A percentile compares a stretch with the other conserved stretches of the same genome.
These are phyloP conservation scores for Pseudomassariella vexata DNA, from an alignment of 2,329 filamentous ascomycete species.

Conservation along the genomic window DNA sequence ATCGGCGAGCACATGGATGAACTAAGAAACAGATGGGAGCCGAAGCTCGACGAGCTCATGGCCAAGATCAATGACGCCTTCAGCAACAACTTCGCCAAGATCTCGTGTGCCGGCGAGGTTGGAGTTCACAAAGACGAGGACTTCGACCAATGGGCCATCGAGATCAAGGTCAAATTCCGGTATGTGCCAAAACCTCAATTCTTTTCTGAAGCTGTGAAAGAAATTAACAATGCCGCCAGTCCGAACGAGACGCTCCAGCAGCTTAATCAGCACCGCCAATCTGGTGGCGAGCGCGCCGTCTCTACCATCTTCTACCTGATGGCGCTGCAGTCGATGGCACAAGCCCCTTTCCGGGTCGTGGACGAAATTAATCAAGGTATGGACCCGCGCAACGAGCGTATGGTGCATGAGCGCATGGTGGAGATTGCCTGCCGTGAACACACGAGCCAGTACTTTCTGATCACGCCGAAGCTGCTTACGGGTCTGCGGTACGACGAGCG, in stretches of 20 bases:
- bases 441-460: constrained; percentile 86
- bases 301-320: constrained; percentile 99
- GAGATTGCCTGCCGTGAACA: constrained; percentile 88
- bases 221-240: constrained; percentile 30
- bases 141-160: constrained; percentile 89
- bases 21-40: constrained; percentile 74
- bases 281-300: constrained; percentile 90
- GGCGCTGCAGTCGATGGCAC: constrained; percentile 89
- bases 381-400: constrained; percentile 96
- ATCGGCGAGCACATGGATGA: constrained; percentile 55
- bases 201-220: not conserved
- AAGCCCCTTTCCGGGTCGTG: constrained; percentile 93
- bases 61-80: constrained; percentile 84
- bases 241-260: constrained; percentile 78
- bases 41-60: constrained; percentile 71
- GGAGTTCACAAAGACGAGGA: constrained; percentile 83
- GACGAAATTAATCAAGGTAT: constrained; percentile 99
- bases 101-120: constrained; percentile 90
- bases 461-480: constrained; percentile 90
- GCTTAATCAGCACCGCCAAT: constrained; percentile 88
- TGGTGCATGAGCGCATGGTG: constrained; percentile 97
- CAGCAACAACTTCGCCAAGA: constrained; percentile 86
- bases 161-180: constrained; percentile 94
- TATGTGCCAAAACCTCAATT: too few species aligned
- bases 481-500: constrained; percentile 80